Conservation (phyloP, 495 filamentous ascomycete genomes). For the Darksidea phi region DNA sequence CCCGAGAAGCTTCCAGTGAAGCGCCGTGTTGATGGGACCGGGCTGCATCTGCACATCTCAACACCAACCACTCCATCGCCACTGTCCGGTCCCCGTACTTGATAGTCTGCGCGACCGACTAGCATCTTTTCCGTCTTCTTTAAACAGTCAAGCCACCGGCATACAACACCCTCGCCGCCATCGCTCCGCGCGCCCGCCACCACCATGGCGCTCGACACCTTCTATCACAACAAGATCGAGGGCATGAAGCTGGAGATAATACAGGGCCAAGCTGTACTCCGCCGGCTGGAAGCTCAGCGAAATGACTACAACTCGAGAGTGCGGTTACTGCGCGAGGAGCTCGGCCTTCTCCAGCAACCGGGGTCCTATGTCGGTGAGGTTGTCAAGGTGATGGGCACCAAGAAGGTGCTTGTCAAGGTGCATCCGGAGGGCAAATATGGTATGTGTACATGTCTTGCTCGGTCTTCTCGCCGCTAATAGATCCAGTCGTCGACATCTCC, state of each 20-base stretch:
- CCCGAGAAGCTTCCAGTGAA: constrained; percentile 16
- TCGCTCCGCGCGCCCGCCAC: constrained; percentile 21
- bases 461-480: not conserved
- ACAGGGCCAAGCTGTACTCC: constrained; percentile 91
- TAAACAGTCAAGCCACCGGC: not conserved
- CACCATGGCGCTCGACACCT: constrained; percentile 96
- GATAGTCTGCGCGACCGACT: too few relatives aligned
- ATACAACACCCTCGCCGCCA: constrained; percentile 2
- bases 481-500: constrained; percentile 88
- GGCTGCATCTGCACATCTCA: not conserved
- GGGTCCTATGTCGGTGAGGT: constrained; percentile 99
- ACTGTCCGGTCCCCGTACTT: too few relatives aligned
- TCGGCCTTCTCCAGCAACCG: constrained; percentile 92
- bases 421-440: constrained; percentile 99
- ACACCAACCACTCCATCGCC: constrained; percentile 2
- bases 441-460: constrained; percentile 47
- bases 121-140: too few relatives aligned
- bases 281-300: constrained; percentile 92
- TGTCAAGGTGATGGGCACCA: constrained; percentile 99
- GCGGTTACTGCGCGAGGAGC: constrained; percentile 89
- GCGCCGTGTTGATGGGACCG: not conserved
- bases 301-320: constrained; percentile 99
- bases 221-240: constrained; percentile 99
- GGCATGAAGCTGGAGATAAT: constrained; percentile 99
- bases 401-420: constrained; percentile 98